These are phyloP conservation scores for Ganoderma meredithae DNA, from an alignment of 1,284 basidiomycete species.

Conservation along the genomic window DNA sequence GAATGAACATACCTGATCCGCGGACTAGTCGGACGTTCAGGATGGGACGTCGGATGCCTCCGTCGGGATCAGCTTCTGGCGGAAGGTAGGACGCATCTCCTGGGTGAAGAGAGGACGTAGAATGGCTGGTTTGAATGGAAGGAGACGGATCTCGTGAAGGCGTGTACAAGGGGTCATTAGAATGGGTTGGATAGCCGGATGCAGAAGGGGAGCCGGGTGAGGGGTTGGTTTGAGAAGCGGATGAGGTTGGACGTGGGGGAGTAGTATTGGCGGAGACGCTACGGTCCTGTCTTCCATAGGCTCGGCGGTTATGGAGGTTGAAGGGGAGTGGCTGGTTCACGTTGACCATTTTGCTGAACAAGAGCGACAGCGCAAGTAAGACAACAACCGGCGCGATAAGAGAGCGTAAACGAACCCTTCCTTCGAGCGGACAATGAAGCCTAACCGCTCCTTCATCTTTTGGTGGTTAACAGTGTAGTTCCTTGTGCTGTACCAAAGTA, in stretches of 20 bases:
- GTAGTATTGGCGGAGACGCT: slow-evolving; percentile 36
- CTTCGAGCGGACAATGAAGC: slow-evolving; percentile 65
- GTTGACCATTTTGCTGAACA: slow-evolving; percentile 74
- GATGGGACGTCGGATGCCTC: slow-evolving; percentile 34
- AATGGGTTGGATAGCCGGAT: slow-evolving; percentile 12
- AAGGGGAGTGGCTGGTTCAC: slow-evolving; percentile 69
- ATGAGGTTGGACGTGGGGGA: slow-evolving; percentile 35
- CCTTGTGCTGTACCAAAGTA: slow-evolving; percentile 16
- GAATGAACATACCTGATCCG: slow-evolving; percentile 31
- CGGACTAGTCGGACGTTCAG: slow-evolving; percentile 39
- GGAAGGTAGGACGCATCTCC: slow-evolving; percentile 43
- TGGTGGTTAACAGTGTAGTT: slow-evolving; percentile 55
- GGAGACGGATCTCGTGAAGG: slow-evolving; percentile 39
- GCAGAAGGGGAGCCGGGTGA: slow-evolving; percentile 24
- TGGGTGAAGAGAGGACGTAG: slow-evolving; percentile 41
- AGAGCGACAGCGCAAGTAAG: background rate
- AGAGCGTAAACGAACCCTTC: slow-evolving; percentile 58
- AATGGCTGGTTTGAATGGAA: slow-evolving; percentile 42
- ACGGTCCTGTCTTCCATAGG: slow-evolving; percentile 41
- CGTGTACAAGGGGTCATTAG: slow-evolving; percentile 33
- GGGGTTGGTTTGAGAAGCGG: slow-evolving; percentile 18
- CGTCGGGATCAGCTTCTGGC: slow-evolving; percentile 38
- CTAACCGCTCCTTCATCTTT: slow-evolving; percentile 60
- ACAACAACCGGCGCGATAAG: slow-evolving; percentile 13
- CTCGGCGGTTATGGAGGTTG: slow-evolving; percentile 62